A percentile compares a stretch with the other conserved stretches of the same genome.
Evolutionary conservation across 805 yeast genomes (phyloP).

Genomic region (Nakazawaea sp.): DNA sequence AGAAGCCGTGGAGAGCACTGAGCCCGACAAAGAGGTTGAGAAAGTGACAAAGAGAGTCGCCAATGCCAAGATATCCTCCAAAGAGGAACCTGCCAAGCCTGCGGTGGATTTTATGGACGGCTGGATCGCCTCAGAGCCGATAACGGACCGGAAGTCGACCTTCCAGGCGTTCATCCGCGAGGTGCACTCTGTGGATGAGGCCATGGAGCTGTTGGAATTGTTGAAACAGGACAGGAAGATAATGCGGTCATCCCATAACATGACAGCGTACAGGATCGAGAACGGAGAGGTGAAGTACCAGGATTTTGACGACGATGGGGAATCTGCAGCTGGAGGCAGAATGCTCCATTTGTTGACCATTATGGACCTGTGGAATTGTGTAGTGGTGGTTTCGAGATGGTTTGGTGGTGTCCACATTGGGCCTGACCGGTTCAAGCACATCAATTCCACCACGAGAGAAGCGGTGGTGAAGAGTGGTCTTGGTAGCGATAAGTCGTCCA

Average conservation of each 20-base stretch:
- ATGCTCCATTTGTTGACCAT: constrained; percentile 66
- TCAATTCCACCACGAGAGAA: constrained; percentile 81
- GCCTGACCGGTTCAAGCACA: constrained; percentile 91
- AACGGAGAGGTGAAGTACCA: constrained; percentile 46
- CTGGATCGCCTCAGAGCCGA: constrained; percentile 75
- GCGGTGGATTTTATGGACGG: constrained; percentile 46
- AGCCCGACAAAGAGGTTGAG: constrained; percentile 15
- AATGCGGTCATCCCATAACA: constrained; percentile 66
- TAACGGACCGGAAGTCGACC: constrained; percentile 77
- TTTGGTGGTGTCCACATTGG: constrained; percentile 90
- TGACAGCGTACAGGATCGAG: constrained; percentile 80
- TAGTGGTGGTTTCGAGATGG: constrained; percentile 89
- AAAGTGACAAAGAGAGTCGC: too few species aligned
- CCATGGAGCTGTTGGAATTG: constrained; percentile 39
- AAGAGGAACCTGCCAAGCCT: constrained; percentile 3
- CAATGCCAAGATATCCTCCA: neutral
- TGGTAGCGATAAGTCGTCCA: constrained; percentile 15
- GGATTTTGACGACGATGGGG: constrained; percentile 97
- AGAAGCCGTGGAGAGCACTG: constrained; percentile 12
- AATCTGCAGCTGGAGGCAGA: constrained; percentile 90
- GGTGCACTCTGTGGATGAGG: constrained; percentile 65
- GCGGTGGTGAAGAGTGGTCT: constrained; percentile 67
- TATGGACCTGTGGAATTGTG: constrained; percentile 77
- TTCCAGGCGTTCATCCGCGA: constrained; percentile 70
- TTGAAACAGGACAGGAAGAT: constrained; percentile 63